Percentiles rank a stretch among this genome's conserved stretches.
Evolutionary conservation across 805 yeast genomes (phyloP).

Genomic region (Priceomyces haplophilus): DNA sequence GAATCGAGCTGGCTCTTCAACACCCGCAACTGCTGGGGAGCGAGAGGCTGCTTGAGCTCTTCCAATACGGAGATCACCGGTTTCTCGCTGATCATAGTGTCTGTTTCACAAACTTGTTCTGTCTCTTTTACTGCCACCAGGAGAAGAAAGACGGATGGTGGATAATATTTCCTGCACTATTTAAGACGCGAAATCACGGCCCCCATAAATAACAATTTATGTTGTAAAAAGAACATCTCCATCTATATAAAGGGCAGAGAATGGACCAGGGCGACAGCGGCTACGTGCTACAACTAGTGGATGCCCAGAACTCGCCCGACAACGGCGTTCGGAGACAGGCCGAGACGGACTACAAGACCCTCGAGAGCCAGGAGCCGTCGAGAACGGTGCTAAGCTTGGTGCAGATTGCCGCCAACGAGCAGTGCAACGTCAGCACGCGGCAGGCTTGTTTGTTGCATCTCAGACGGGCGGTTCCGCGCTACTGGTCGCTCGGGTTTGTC

Average conservation of each 20-base stretch:
- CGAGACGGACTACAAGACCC: slow-evolving; percentile 46
- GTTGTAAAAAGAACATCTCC: too few relatives aligned
- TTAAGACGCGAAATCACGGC: too few relatives aligned
- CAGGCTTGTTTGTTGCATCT: slow-evolving; percentile 67
- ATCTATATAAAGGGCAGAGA: background rate
- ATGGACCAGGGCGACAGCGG: slow-evolving; percentile 5
- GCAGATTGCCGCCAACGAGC: slow-evolving; percentile 34
- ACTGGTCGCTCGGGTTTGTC: slow-evolving; percentile 83
- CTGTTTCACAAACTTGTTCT: background rate
- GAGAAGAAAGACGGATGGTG: background rate
- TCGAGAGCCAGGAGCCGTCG: slow-evolving; percentile 50
- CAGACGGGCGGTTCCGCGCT: slow-evolving; percentile 63
- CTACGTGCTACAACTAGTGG: slow-evolving; percentile 11
- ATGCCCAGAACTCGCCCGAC: slow-evolving; percentile 42
- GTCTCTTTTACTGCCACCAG: background rate
- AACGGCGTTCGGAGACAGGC: slow-evolving; percentile 51
- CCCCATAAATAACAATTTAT: too few relatives aligned
- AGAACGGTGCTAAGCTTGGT: slow-evolving; percentile 41
- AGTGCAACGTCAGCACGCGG: slow-evolving; percentile 23
- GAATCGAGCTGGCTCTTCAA: slow-evolving; percentile 72
- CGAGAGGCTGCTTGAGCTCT: slow-evolving; percentile 50
- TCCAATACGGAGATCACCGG: slow-evolving; percentile 35
- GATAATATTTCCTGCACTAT: too few relatives aligned
- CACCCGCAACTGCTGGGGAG: slow-evolving; percentile 71
- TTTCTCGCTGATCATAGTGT: slow-evolving; percentile 7